phyloP scores from a whole-genome alignment of 768 basidiomycete genomes.

The Rhodotorula sphaerocarpa region DNA sequence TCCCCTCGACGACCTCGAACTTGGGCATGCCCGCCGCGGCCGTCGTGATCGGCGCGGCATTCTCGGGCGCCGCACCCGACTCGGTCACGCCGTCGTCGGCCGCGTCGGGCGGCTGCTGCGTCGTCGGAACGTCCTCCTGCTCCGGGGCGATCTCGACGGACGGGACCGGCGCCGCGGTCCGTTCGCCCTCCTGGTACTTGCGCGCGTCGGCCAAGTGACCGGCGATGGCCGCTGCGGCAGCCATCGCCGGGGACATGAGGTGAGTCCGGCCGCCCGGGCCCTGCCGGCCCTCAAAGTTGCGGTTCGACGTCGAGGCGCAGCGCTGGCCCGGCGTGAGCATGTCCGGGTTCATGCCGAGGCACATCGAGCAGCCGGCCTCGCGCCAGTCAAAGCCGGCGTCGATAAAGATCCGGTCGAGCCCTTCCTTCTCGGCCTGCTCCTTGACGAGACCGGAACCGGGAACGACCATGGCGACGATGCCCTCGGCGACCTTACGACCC shows the following conservation, averaged over 20 bases:
- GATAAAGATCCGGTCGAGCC: slow-evolving; percentile 74
- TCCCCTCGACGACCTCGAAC: slow-evolving; percentile 37
- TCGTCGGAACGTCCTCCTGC: slow-evolving; percentile 34
- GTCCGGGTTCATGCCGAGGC: slow-evolving; percentile 91
- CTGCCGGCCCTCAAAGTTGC: slow-evolving; percentile 86
- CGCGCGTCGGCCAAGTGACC: slow-evolving; percentile 79
- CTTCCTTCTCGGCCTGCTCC: slow-evolving; percentile 81
- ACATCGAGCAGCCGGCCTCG: slow-evolving; percentile 94
- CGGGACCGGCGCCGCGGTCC: slow-evolving; percentile 50
- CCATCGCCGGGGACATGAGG: slow-evolving; percentile 83
- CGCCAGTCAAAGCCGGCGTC: slow-evolving; percentile 91
- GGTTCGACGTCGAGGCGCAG: slow-evolving; percentile 84
- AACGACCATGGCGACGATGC: slow-evolving; percentile 79
- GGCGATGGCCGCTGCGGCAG: slow-evolving; percentile 77
- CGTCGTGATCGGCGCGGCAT: slow-evolving; percentile 39
- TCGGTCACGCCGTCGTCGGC: slow-evolving; percentile 29
- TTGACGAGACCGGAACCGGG: slow-evolving; percentile 86
- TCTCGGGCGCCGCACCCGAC: slow-evolving; percentile 37
- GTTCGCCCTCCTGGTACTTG: slow-evolving; percentile 57
- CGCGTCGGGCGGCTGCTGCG: slow-evolving; percentile 22
- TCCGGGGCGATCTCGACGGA: slow-evolving; percentile 41
- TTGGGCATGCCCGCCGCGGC: slow-evolving; percentile 36
- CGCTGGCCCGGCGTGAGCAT: slow-evolving; percentile 70
- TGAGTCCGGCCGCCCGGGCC: slow-evolving; percentile 81
- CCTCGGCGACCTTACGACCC: slow-evolving; percentile 63